These are phyloP conservation scores for Colletotrichum eremochloae DNA, from an alignment of 2,329 filamentous ascomycete species.

Conservation along the genomic window DNA sequence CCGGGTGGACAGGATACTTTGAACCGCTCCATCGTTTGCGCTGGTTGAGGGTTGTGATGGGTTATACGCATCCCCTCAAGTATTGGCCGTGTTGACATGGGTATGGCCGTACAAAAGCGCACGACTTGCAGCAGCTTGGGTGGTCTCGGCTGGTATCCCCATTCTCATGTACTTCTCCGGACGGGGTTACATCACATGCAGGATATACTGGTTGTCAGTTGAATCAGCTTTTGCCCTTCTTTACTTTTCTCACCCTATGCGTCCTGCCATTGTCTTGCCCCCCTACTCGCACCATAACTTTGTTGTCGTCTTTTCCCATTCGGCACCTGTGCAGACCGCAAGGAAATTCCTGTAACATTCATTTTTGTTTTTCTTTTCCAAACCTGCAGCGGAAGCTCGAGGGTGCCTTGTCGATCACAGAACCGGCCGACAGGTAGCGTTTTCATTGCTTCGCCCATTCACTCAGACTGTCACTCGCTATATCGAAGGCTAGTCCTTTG, in stretches of 20 bases:
- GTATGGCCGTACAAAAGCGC: background rate
- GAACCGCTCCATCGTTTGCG: background rate
- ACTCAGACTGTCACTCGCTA: too few species aligned
- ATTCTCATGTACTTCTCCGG: background rate
- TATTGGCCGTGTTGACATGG: background rate
- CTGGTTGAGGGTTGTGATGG: conserved; percentile 10
- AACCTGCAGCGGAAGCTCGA: conserved; percentile 27
- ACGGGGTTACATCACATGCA: background rate
- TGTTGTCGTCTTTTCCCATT: conserved; percentile 8
- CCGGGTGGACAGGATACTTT: conserved; percentile 16
- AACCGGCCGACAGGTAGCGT: background rate
- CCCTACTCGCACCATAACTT: background rate
- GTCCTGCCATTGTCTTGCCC: conserved; percentile 13
- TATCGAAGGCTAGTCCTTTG: background rate
- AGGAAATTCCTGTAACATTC: background rate
- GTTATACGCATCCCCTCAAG: conserved; percentile 11
- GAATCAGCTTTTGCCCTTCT: background rate
- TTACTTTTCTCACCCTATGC: conserved; percentile 26
- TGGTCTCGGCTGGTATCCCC: background rate
- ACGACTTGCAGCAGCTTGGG: background rate
- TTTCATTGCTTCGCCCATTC: background rate
- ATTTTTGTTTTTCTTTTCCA: background rate
- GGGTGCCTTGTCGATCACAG: conserved; percentile 26
- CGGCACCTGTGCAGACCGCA: conserved; percentile 23
- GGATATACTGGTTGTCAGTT: background rate